Base-by-base conservation (phyloP, 768 basidiomycete species). In the Russula griseocarnosa region DNA sequence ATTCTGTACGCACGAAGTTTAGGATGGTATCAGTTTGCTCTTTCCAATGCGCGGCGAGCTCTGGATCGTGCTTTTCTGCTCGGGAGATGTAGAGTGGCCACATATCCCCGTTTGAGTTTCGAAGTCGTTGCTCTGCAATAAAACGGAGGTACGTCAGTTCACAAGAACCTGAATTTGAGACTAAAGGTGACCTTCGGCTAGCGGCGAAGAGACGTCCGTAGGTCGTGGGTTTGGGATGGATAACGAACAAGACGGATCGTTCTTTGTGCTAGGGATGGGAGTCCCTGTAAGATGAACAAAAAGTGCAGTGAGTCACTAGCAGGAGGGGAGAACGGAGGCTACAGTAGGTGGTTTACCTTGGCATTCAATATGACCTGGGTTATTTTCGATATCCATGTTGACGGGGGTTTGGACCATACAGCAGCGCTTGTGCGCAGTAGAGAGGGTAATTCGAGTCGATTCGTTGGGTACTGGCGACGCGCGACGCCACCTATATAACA, bases 1-100 rank as follows among this genome's bases (percentile, higher is more conserved):
- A 28, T 13, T 47, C 22, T 13, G 22, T 5, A 65, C 64, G 11
- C 20, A 65, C 64, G 14, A 65, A 51, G 32, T 26, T 30, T 14
- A 65, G 44, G 18, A 10, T 60, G 16, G 40, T 52, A 13, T 61
- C 54, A 22, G 22, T 42, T 28, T 47, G 54, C n/a, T 28, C 42
- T 57, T 56, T 65, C 59, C 60, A 65, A 38, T 49, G 47, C 32
- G 28, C 42, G 14, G 11, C 32, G 44, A 65, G 64, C 9, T 24
- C 40, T 7, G 3, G 44, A 20, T 65, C 64, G 26, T 65, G 24
- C 26, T 38, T 61, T 56, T 61, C 40, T 1, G 63, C 54, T 8
- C 46, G 24, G 44, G 20, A 20, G 32, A 22, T n/a, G 30, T 57
- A 65, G 3, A 61, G 42, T 38, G 32, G 47, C 64, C 64, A 65